A percentile compares a stretch with the other conserved stretches of the same genome.
phyloP scores from a whole-genome alignment of 2,329 filamentous ascomycete genomes.

The Meredithiella fracta region DNA sequence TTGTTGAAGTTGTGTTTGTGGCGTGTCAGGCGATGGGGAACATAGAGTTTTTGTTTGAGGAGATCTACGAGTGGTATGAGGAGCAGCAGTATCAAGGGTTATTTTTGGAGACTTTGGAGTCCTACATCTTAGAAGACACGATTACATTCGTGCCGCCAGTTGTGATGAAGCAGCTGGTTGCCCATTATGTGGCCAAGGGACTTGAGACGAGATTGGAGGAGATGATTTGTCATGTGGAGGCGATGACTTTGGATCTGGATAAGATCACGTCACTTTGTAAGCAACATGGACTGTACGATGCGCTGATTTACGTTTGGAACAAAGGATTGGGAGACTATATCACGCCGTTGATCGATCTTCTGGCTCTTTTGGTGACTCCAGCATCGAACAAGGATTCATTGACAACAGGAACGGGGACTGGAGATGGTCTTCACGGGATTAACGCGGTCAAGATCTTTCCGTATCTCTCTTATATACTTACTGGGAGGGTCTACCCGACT shows the following conservation, averaged over 20 bases:
- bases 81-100: constrained; percentile 36
- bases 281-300: constrained; percentile 82
- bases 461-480: constrained; percentile 82
- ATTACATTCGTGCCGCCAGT: constrained; percentile 63
- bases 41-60: constrained; percentile 73
- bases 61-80: constrained; percentile 80
- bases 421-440: constrained; percentile 42
- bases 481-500: constrained; percentile 79
- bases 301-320: constrained; percentile 93
- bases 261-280: constrained; percentile 84
- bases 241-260: constrained; percentile 80
- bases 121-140: constrained; percentile 65
- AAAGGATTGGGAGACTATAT: constrained; percentile 77
- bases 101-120: constrained; percentile 78
- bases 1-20: constrained; percentile 68
- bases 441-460: constrained; percentile 86
- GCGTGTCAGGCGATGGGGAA: constrained; percentile 68
- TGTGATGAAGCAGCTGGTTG: constrained; percentile 72
- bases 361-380: constrained; percentile 48
- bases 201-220: constrained; percentile 72
- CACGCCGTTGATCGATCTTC: constrained; percentile 71
- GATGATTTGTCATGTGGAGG: constrained; percentile 85
- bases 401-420: constrained; percentile 23
- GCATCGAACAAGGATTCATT: constrained; percentile 36
- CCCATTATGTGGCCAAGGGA: constrained; percentile 60